These are phyloP conservation scores for Mycena leptocephala DNA, from an alignment of 768 basidiomycete genomes.

Conservation along the genomic window DNA sequence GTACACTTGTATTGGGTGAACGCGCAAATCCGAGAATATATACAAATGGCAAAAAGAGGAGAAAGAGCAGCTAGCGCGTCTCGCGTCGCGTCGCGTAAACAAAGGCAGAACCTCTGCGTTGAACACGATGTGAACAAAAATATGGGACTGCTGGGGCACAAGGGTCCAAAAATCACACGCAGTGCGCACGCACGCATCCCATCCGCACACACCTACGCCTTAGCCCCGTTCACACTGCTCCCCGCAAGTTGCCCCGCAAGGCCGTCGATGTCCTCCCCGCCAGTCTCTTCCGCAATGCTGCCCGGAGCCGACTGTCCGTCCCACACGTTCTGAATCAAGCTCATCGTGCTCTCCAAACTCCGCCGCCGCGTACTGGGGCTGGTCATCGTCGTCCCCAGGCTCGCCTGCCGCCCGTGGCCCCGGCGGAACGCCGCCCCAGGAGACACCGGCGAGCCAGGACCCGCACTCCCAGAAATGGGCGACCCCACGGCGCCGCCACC, in stretches of 20 bases:
- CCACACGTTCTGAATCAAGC: slow-evolving; percentile 93
- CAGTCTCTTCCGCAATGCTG: slow-evolving; percentile 54
- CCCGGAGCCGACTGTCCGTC: slow-evolving; percentile 73
- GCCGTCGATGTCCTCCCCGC: slow-evolving; percentile 27
- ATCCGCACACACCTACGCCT: background rate
- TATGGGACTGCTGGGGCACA: background rate
- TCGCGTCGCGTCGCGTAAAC: background rate
- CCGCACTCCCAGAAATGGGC: slow-evolving; percentile 19
- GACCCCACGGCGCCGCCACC: slow-evolving; percentile 17
- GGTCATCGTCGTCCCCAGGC: slow-evolving; percentile 95
- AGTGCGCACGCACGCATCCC: background rate
- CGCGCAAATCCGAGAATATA: slow-evolving; percentile 24
- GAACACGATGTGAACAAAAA: background rate
- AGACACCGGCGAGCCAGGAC: slow-evolving; percentile 53
- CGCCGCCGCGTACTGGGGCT: slow-evolving; percentile 93
- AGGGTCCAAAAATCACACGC: background rate
- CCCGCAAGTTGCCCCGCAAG: slow-evolving; percentile 30
- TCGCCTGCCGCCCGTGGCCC: slow-evolving; percentile 84
- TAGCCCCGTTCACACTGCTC: slow-evolving; percentile 32
- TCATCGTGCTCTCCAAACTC: slow-evolving; percentile 96
- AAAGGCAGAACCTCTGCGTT: background rate
- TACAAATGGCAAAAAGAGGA: background rate
- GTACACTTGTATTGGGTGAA: slow-evolving; percentile 23
- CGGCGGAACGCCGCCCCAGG: slow-evolving; percentile 74
- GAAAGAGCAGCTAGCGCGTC: slow-evolving; percentile 3